These are phyloP conservation scores for Elaphomyces granulatus DNA, from an alignment of 495 filamentous ascomycete species.

Conservation along the genomic window DNA sequence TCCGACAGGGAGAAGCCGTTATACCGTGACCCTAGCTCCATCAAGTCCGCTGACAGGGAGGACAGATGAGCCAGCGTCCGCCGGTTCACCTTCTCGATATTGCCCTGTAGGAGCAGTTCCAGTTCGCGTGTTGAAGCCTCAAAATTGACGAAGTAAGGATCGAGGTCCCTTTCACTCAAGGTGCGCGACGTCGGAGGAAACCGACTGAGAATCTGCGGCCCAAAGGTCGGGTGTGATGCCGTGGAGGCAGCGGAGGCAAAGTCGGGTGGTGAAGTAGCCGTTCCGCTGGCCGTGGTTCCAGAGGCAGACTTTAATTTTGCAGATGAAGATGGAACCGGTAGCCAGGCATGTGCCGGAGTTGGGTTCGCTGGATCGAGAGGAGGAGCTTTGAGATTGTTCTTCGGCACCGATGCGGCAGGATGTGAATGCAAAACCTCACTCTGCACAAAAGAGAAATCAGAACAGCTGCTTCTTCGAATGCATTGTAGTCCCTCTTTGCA, in stretches of 20 bases:
- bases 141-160: conserved; percentile 88
- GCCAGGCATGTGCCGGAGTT: conserved; percentile 71
- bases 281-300: conserved; percentile 32
- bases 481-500: conserved; percentile 2
- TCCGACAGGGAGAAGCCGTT: conserved; percentile 97
- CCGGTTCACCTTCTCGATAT: conserved; percentile 90
- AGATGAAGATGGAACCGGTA: conserved; percentile 70
- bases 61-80: conserved; percentile 74
- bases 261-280: conserved; percentile 36
- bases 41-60: conserved; percentile 69
- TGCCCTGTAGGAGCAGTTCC: conserved; percentile 71
- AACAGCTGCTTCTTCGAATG: conserved; percentile 26
- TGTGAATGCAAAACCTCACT: conserved; percentile 83
- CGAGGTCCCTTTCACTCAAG: conserved; percentile 76
- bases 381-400: conserved; percentile 83
- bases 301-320: conserved; percentile 62
- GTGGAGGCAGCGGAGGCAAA: conserved; percentile 33
- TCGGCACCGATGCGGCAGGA: conserved; percentile 81
- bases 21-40: conserved; percentile 82
- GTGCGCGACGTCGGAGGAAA: conserved; percentile 69
- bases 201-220: conserved; percentile 53
- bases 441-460: too few species aligned
- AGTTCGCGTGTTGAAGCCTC: conserved; percentile 79
- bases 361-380: conserved; percentile 87
- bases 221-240: conserved; percentile 43